Conservation (phyloP, 176 grass and related monocot species). For the Zizania latifolia region DNA sequence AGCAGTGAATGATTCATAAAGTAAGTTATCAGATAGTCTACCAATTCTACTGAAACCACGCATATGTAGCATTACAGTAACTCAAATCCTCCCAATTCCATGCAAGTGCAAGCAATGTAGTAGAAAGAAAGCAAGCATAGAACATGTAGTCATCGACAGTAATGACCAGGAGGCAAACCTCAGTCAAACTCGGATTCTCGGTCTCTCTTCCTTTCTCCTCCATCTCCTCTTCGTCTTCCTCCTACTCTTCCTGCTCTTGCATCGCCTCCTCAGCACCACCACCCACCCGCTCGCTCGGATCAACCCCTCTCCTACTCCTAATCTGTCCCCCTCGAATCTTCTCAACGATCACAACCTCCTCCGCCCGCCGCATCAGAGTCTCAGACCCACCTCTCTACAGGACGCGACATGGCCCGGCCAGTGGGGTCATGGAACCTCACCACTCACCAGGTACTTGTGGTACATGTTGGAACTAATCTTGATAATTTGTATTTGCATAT, state of each 20-base stretch:
- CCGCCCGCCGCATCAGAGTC: slow-evolving; percentile 67
- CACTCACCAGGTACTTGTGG: slow-evolving; percentile 66
- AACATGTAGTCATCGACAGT: not conserved
- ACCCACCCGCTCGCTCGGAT: slow-evolving; percentile 69
- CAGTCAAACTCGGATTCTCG: not conserved
- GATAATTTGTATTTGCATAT: too few relatives aligned
- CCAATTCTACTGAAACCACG: too few relatives aligned
- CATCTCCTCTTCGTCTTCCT: slow-evolving; percentile 27
- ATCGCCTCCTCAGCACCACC: slow-evolving; percentile 9
- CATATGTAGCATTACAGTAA: not conserved
- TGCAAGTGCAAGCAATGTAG: not conserved
- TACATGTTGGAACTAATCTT: too few relatives aligned
- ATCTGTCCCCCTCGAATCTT: slow-evolving; percentile 88
- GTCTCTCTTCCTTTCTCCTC: not conserved
- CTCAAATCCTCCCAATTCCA: not conserved
- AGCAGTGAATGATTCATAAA: not conserved
- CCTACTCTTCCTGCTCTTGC: slow-evolving; percentile 29
- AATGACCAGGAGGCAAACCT: slow-evolving; percentile 24
- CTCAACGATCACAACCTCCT: slow-evolving; percentile 69
- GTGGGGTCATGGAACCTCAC: slow-evolving; percentile 73
- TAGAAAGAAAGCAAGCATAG: not conserved
- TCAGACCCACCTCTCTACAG: slow-evolving; percentile 84
- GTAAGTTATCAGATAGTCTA: not conserved
- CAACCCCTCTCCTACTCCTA: slow-evolving; percentile 48
- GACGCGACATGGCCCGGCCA: slow-evolving; percentile 56